Evolutionary conservation across 192 early-diverging fungal species (phyloP), one percentile per base, ranked within the genome.

Genomic region (Pilobolus umbonatus): DNA sequence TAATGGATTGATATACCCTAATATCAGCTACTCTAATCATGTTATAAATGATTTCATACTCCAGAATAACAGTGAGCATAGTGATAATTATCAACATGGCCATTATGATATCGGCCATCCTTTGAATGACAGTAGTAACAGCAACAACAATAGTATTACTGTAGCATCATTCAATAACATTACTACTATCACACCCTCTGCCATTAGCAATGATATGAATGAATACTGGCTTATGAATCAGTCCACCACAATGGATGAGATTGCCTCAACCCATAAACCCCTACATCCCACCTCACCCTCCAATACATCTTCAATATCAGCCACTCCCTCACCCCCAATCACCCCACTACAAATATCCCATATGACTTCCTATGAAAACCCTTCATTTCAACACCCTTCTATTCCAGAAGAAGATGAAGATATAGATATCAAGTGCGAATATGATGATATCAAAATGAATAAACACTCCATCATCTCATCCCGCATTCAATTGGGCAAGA

Each of bases 371-470:
- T 49, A 49, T 49, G 47, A 49, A 11, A 49, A 22, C 24, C 14
- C 29, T 22, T n/a, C 29, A n/a, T 49, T 49, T 14, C 52, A 54
- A 22, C 52, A 54, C 11, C 52, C 52, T 6, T 54, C 52, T 15
- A 54, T 54, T n/a, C 52, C 52, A 25, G 52, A 54, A 38, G 52
- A 54, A 25, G 52, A 54, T 11, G 52, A 54, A 12, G 52, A 54
- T 22, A 30, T 31, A 34, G 52, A 54, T 34, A 35, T 24, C 3
- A n/a, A n/a, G n/a, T n/a, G n/a, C n/a, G 30, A 52, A 3, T 7
- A 10, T 9, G 50, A 52, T 4, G 10, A 14, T 11, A 24, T 17
- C 30, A 52, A 52, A 34, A 8, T 8, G 9, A 38, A 38, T 14
- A 38, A 38, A 38, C 36, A 38, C 9, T 14, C 15, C 4, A 14